Base-by-base conservation (phyloP, 805 yeast species). In the Lachancea quebecensis region DNA sequence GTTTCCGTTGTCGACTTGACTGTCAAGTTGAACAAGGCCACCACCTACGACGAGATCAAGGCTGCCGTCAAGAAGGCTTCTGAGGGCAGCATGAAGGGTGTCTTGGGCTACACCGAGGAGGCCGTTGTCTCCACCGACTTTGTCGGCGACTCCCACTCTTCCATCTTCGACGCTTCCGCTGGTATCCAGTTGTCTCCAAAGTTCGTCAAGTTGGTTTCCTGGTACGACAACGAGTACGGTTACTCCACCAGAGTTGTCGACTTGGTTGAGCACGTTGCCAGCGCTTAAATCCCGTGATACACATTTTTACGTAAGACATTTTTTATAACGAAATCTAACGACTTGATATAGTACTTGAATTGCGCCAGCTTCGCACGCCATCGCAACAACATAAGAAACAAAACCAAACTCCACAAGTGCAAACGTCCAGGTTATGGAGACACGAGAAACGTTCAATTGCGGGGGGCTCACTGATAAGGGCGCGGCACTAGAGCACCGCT, bases 1-100 rank as follows among this genome's bases (percentile, higher is more conserved):
- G 84, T 80, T 53, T 78, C 84, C 60, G 82, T 80, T 64, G 84
- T 80, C 56, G 85, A 80, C 67, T 76, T 80, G 65, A 80, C 85
- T 50, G 82, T 78, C 58, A 78, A 77, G 69, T 75, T 80, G 64
- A 68, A 65, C 59, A 78, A 68, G 56, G 73, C 70, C 50, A 69
- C 82, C 59, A 74, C 81, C 52, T 78, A 78, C 73, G 83, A 75
- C 58, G 83, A 78, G 66, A 77, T 80, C 71, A 73, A 79, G 64
- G 70, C 68, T 51, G 81, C 74, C 51, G 55, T 79, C 65, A 77
- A 78, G 73, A 71, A 66, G 53, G 81, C 82, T 54, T 60, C 85
- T 53, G 74, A 78, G 61, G 81, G 81, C 64, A 65, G 67, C 58
- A 67, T 78, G 65, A 76, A 75, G 69, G 85, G 85, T 62, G 69